Evolutionary conservation across 2,329 filamentous ascomycete species (phyloP).

Genomic region (Trichoderma cornu-damae): DNA sequence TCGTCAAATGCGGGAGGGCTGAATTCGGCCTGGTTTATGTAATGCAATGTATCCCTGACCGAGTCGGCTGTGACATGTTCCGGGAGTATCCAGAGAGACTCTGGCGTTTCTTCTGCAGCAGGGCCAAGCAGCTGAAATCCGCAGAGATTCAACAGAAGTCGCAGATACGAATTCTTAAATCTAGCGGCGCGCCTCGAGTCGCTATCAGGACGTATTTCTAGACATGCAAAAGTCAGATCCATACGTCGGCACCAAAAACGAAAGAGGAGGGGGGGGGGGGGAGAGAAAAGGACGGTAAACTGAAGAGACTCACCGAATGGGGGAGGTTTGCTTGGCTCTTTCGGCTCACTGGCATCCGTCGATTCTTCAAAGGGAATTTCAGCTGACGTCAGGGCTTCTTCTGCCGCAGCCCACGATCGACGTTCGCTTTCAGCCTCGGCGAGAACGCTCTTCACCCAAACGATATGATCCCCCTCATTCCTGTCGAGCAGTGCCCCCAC

Average conservation of each 20-base stretch:
- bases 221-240: constrained; percentile 26
- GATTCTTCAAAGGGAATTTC: constrained; percentile 34
- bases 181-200: constrained; percentile 65
- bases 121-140: constrained; percentile 59
- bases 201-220: constrained; percentile 59
- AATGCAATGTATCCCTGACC: constrained; percentile 62
- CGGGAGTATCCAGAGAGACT: constrained; percentile 75
- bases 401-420: constrained; percentile 69
- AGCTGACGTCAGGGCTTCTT: constrained; percentile 50
- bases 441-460: constrained; percentile 74
- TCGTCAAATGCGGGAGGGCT: constrained; percentile 73
- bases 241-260: constrained; percentile 19
- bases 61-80: constrained; percentile 57
- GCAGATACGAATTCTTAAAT: constrained; percentile 84
- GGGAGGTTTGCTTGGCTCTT: constrained; percentile 30
- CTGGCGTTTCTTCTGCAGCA: constrained; percentile 61
- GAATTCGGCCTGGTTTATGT: constrained; percentile 74
- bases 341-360: constrained; percentile 27
- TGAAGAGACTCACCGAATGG: constrained; percentile 32
- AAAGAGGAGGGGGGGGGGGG: too few species aligned
- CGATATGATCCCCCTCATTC: constrained; percentile 67
- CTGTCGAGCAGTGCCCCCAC: constrained; percentile 77
- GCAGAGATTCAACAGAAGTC: constrained; percentile 73
- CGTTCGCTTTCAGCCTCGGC: constrained; percentile 65
- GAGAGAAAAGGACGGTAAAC: too few species aligned